Evolutionary conservation across 164 flowering plant species (phyloP).

Genomic region (Platanus orientalis): DNA sequence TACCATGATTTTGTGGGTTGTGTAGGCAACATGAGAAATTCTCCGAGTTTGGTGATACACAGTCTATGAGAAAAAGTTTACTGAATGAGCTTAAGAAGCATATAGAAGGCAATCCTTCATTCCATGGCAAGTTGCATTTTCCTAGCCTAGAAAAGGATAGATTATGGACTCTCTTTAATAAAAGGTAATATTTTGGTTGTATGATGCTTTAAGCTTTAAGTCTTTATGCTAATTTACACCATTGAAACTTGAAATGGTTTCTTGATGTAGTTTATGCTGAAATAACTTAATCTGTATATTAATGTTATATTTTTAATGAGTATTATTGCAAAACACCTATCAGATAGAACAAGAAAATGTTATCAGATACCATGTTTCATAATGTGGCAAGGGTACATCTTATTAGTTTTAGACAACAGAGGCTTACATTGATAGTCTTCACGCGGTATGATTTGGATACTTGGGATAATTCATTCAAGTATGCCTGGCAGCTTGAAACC

Average conservation of each 20-base stretch:
- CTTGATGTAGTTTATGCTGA: neutral
- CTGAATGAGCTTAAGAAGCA: slow-evolving; percentile 56
- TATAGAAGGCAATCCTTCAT: slow-evolving; percentile 62
- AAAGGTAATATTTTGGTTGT: slow-evolving; percentile 35
- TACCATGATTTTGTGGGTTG: neutral
- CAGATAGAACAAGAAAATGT: no score
- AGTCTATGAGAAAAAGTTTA: slow-evolving; percentile 50
- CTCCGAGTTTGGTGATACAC: slow-evolving; percentile 59
- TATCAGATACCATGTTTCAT: no score
- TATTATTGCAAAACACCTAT: no score
- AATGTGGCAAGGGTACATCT: no score
- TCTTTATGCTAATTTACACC: neutral
- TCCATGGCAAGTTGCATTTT: slow-evolving; percentile 53
- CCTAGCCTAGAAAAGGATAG: slow-evolving; percentile 51
- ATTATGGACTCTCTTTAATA: slow-evolving; percentile 45
- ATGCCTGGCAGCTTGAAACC: slow-evolving; percentile 44
- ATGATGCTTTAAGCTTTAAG: neutral
- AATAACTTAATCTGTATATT: no score
- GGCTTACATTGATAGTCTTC: neutral
- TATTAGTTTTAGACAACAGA: no score
- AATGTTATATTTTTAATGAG: neutral
- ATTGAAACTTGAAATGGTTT: neutral
- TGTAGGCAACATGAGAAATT: slow-evolving; percentile 57
- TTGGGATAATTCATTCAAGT: neutral
- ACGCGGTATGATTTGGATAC: no score